Evolutionary conservation across 306 rosid species (phyloP).

Genomic region (Inga laurina): DNA sequence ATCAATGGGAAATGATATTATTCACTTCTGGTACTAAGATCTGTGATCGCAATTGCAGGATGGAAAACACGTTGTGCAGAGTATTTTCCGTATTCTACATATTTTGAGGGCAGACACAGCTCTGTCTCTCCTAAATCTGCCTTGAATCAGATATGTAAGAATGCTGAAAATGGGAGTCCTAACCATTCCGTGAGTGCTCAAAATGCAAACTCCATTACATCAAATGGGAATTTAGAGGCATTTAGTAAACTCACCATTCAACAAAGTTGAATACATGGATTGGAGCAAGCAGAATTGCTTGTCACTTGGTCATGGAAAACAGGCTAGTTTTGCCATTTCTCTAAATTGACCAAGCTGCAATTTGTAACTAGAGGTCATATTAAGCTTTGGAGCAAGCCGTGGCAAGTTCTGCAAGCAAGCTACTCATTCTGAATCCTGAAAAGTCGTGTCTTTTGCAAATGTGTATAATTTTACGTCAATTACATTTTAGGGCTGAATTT

Average conservation of each 20-base stretch:
- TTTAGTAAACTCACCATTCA: slow-evolving; percentile 62
- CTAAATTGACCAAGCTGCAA: slow-evolving; percentile 33
- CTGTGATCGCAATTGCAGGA: slow-evolving; percentile 51
- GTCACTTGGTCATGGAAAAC: slow-evolving; percentile 30
- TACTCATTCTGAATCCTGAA: slow-evolving; percentile 40
- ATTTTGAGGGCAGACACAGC: slow-evolving; percentile 70
- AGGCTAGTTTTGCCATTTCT: slow-evolving; percentile 35
- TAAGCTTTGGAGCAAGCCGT: slow-evolving; percentile 41
- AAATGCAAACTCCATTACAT: slow-evolving; percentile 46
- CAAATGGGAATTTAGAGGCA: slow-evolving; percentile 72
- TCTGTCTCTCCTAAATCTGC: slow-evolving; percentile 70
- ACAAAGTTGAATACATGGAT: slow-evolving; percentile 27
- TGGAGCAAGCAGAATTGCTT: slow-evolving; percentile 19
- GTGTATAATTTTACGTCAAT: slow-evolving; percentile 61
- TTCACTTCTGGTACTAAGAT: slow-evolving; percentile 1
- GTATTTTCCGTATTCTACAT: slow-evolving; percentile 78
- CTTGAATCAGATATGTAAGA: slow-evolving; percentile 49
- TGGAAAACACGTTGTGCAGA: slow-evolving; percentile 83
- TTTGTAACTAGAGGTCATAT: slow-evolving; percentile 31
- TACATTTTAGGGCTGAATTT: slow-evolving; percentile 46
- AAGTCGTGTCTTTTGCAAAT: slow-evolving; percentile 55
- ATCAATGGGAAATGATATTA: not conserved
- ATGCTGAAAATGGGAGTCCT: slow-evolving; percentile 56
- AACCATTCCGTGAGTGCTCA: slow-evolving; percentile 41
- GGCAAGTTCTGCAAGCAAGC: slow-evolving; percentile 28